Percentiles rank a stretch among this genome's conserved stretches.
Evolutionary conservation across 148 eudicot genomes (phyloP).

Genomic region (Heliamphora exappendiculata): DNA sequence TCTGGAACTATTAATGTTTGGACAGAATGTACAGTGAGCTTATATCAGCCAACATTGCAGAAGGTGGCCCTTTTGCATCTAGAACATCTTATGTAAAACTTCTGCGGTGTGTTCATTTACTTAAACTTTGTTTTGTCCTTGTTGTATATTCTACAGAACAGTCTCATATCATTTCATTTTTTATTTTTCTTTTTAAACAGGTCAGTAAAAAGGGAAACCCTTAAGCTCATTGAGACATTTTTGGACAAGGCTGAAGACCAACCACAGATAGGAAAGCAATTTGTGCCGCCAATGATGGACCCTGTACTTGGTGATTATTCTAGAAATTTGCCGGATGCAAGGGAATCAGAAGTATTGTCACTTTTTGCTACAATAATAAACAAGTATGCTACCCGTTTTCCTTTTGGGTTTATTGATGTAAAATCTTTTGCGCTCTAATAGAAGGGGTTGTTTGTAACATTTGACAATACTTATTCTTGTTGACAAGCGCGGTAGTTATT

Average conservation of each 20-base stretch:
- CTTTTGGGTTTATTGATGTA: background rate
- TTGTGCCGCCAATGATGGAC: slow-evolving; percentile 99
- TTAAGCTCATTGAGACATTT: slow-evolving; percentile 95
- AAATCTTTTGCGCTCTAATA: background rate
- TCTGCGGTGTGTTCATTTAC: slow-evolving; percentile 48
- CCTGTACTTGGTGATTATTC: slow-evolving; percentile 98
- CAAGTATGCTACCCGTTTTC: slow-evolving; percentile 44
- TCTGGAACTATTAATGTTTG: slow-evolving; percentile 10
- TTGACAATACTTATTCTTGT: background rate
- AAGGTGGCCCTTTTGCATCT: slow-evolving; percentile 86
- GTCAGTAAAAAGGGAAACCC: slow-evolving; percentile 92
- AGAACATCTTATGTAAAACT: slow-evolving; percentile 87
- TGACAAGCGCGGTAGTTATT: background rate
- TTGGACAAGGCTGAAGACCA: slow-evolving; percentile 98
- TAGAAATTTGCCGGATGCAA: slow-evolving; percentile 94
- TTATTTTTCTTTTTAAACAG: slow-evolving; percentile 36
- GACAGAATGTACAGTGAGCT: slow-evolving; percentile 98
- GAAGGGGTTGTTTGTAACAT: background rate
- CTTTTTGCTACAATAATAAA: slow-evolving; percentile 95
- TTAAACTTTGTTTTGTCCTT: background rate
- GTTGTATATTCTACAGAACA: background rate
- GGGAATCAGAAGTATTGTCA: slow-evolving; percentile 97
- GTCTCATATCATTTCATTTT: slow-evolving; percentile 6
- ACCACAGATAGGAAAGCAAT: slow-evolving; percentile 88
- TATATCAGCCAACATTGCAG: slow-evolving; percentile 77